phyloP scores from a whole-genome alignment of 352 stramenopile genomes.

The Globisporangium uncinulatum region DNA sequence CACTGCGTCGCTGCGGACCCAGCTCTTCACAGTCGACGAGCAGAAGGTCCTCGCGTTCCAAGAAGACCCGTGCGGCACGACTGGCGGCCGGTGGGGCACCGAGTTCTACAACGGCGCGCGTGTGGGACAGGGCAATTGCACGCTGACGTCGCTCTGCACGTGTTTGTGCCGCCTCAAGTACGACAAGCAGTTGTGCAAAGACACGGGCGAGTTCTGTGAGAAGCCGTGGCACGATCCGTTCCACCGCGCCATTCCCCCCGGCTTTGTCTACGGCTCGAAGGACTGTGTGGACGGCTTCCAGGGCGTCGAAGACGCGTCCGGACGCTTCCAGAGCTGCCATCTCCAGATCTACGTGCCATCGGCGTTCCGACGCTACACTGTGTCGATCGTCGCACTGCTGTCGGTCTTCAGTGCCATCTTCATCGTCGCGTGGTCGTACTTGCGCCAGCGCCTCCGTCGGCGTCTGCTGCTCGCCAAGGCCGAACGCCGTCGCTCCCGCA shows the following conservation, averaged over 20 bases:
- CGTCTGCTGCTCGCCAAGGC: conserved; percentile 88
- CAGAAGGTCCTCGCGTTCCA: conserved; percentile 91
- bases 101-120: conserved; percentile 63
- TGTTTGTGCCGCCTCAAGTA: conserved; percentile 89
- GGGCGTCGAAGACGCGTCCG: conserved; percentile 85
- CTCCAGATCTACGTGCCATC: conserved; percentile 93
- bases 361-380: conserved; percentile 75
- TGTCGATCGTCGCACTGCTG: conserved; percentile 67
- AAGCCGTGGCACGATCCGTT: conserved; percentile 83
- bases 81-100: conserved; percentile 67
- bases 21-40: conserved; percentile 94
- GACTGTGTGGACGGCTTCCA: conserved; percentile 93
- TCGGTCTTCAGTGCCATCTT: conserved; percentile 60
- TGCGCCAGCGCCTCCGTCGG: conserved; percentile 76
- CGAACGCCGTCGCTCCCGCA: conserved; percentile 79
- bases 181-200: conserved; percentile 53
- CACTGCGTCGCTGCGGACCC: conserved; percentile 50
- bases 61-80: conserved; percentile 89
- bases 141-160: conserved; percentile 85
- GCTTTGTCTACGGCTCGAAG: conserved; percentile 90
- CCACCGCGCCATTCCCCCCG: conserved; percentile 54
- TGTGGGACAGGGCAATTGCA: conserved; percentile 92
- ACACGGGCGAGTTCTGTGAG: conserved; percentile 72
- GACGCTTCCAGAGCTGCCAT: conserved; percentile 92
- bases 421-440: conserved; percentile 80